Conservation (phyloP, 768 basidiomycete genomes). For the Suillus tomentosus region DNA sequence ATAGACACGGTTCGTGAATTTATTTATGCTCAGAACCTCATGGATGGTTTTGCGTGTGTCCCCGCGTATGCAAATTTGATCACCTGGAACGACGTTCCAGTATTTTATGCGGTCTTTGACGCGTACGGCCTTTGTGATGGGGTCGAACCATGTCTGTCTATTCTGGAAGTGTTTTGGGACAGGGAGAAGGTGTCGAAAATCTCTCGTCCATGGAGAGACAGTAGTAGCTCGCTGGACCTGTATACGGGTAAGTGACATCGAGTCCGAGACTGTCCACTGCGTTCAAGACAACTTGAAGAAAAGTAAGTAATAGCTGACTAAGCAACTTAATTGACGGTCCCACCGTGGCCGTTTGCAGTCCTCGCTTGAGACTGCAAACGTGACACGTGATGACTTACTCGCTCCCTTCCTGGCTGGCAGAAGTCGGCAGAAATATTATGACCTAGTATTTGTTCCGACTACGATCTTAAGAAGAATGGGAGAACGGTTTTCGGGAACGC, state of each 20-base stretch:
- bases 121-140: conserved; percentile 52
- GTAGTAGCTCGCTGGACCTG: conserved; percentile 52
- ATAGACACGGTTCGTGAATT: conserved; percentile 67
- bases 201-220: conserved; percentile 56
- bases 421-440: no score
- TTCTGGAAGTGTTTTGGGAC: conserved; percentile 58
- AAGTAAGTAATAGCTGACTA: conserved; percentile 6
- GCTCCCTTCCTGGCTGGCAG: no score
- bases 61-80: conserved; percentile 70
- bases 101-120: conserved; percentile 74
- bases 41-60: conserved; percentile 60
- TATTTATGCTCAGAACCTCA: conserved; percentile 75
- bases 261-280: neutral
- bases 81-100: conserved; percentile 89
- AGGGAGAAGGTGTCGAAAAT: conserved; percentile 65
- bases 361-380: no score
- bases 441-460: no score
- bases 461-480: no score
- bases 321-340: no score
- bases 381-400: no score
- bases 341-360: no score
- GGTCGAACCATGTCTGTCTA: conserved; percentile 45
- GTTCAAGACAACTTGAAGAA: neutral
- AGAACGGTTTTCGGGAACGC: no score
- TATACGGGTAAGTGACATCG: conserved; percentile 34